These are phyloP conservation scores for Ophiostoma populinum DNA, from an alignment of 2,329 filamentous ascomycete species.

Conservation along the genomic window DNA sequence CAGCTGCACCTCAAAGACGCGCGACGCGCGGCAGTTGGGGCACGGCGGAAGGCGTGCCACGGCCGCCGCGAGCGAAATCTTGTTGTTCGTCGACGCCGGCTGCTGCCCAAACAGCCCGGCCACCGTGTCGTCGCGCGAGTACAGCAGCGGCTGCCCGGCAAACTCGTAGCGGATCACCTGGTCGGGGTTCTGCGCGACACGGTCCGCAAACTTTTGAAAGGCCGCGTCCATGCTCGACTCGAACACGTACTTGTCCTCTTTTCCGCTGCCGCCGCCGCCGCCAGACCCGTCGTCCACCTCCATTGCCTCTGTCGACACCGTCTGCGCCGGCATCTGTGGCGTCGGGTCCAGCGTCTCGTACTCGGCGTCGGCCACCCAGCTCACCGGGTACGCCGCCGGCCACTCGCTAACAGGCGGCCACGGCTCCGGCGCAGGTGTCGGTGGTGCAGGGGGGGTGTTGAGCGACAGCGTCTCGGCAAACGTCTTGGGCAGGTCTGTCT, in stretches of 20 bases:
- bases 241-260: slow-evolving; percentile 54
- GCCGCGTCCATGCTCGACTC: slow-evolving; percentile 58
- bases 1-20: slow-evolving; percentile 83
- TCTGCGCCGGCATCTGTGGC: slow-evolving; percentile 23
- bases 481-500: slow-evolving; percentile 31
- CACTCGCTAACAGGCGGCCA: slow-evolving; percentile 56
- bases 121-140: slow-evolving; percentile 59
- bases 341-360: slow-evolving; percentile 66
- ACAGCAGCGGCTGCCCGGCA: slow-evolving; percentile 55
- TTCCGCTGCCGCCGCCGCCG: slow-evolving; percentile 18
- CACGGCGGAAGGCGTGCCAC: slow-evolving; percentile 51
- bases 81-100: slow-evolving; percentile 12
- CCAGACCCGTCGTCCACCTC: slow-evolving; percentile 23
- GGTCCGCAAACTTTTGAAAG: slow-evolving; percentile 67
- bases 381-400: slow-evolving; percentile 54
- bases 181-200: slow-evolving; percentile 63
- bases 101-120: slow-evolving; percentile 33
- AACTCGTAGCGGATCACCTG: slow-evolving; percentile 73
- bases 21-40: slow-evolving; percentile 51
- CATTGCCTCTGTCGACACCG: slow-evolving; percentile 25
- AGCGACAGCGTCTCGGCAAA: slow-evolving; percentile 64
- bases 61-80: slow-evolving; percentile 15
- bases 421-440: slow-evolving; percentile 30
- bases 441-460: slow-evolving; percentile 29
- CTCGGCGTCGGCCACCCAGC: slow-evolving; percentile 74